Base-by-base conservation (phyloP, 169 alveolate species). In the Plasmodium blacklocki region DNA sequence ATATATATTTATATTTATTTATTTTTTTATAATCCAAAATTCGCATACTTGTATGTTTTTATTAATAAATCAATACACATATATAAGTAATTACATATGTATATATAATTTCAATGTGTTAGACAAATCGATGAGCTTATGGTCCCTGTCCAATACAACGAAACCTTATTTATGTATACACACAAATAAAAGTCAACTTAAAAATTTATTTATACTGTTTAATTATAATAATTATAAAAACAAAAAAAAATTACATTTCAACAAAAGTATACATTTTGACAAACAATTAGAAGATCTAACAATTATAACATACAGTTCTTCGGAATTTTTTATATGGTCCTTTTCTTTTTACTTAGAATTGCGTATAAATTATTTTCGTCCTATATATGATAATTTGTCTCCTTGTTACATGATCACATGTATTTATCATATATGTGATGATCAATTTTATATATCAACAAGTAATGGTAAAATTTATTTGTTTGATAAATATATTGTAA, bases 401-500 rank as follows among this genome's bases (percentile, higher is more conserved):
- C 64, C 64, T 1, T 56, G 8, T 18, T 15, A 56, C 15, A 9
- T 18, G 11, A 56, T 56, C 21, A 18, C 64, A 56, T 18, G 32
- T 12, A 56, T 56, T 56, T 56, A 5, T 56, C 9, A 8, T 18
- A 56, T 56, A 18, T 18, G 23, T 14, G 9, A 15, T 18, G 23
- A 56, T 56, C 8, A 6, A 5, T 56, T 18, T 14, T 56, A 12
- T 56, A 14, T 56, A 15, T 15, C 32, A 56, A 56, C 64, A 9
- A 56, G 11, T 56, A 56, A 56, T 18, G 64, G 64, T 18, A 56
- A 56, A 18, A 56, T 56, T 56, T 56, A 56, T 56, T 14, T 56
- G 23, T 56, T 56, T 14, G 15, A 56, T 56, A 56, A 56, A 56
- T 14, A 56, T 56, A 15, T 56, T 56, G 64, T 21, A 6, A n/a